Base-by-base conservation (phyloP, 139 green algal genomes). In the Asterochloris sp. region DNA sequence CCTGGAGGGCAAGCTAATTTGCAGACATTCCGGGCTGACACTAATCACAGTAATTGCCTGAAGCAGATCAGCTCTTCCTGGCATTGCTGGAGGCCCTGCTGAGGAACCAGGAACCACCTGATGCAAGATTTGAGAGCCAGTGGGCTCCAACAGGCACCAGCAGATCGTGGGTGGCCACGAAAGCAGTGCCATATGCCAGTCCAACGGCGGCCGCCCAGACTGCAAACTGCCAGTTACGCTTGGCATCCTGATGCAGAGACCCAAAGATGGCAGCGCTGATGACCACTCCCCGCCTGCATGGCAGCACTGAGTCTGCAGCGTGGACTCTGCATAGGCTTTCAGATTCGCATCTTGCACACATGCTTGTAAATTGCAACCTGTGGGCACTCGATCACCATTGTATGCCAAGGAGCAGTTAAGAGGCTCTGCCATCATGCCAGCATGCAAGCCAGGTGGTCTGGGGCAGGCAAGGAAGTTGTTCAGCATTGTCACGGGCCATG, bases 191-290 rank as follows among this genome's bases (percentile, higher is more conserved):
- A 84, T 97, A 97, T 38, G 92, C 29, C 23, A 61, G 80, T 0
- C 94, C 94, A 10, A 97, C 92, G 1, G 77, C 83, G 0, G 73
- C 78, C 12, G 94, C 94, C 94, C 94, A 97, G 1, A 81, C 85
- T 54, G 92, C 92, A 88, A 97, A 97, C 0, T 89, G 88, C 12
- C 78, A 78, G 78, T 95, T 97, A 60, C 94, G 84, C 16, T 94
- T 94, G 19, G 93, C 94, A 79, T 74, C 91, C 75, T 91, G 90
- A 83, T 97, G 94, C 81, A 97, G 85, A 73, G 85, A 79, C 1
- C 93, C 94, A 87, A 97, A 97, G 6, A 92, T 80, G 0, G 79
- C 82, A 12, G 89, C 94, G 12, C 92, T 85, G 0, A 95, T 63
- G 0, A 92, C n/a, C 66, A 89, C 92, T 23, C 94, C 94, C 12